Percentiles rank a stretch among this genome's conserved stretches.
phyloP scores from a whole-genome alignment of 139 green algal species.

The Asterochloris sp. region DNA sequence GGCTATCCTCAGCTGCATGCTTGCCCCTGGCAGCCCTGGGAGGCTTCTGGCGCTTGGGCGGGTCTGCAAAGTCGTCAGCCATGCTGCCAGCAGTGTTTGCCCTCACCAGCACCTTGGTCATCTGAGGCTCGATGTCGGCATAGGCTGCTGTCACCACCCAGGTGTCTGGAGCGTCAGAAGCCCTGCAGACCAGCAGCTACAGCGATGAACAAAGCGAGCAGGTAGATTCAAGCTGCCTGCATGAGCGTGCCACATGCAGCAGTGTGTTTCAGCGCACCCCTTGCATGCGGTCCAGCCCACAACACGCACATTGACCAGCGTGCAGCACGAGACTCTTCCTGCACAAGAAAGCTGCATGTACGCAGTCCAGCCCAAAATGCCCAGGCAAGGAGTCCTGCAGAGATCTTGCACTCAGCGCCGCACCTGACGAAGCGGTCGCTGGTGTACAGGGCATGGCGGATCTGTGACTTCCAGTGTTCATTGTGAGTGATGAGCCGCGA shows the following conservation, averaged over 20 bases:
- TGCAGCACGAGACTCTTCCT: neutral
- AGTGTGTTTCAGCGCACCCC: neutral
- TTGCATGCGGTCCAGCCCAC: neutral
- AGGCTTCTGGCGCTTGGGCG: neutral
- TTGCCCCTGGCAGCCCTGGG: constrained; percentile 2
- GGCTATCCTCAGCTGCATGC: neutral
- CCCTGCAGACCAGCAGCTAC: constrained; percentile 11
- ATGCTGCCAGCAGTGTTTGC: constrained; percentile 3
- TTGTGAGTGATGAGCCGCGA: constrained; percentile 62
- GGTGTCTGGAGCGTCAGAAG: constrained; percentile 7
- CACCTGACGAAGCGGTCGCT: constrained; percentile 47
- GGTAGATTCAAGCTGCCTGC: no score
- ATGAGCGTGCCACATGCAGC: neutral
- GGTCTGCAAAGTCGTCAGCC: constrained; percentile 8
- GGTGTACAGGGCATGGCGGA: constrained; percentile 62
- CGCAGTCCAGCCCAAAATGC: neutral
- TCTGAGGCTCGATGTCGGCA: neutral
- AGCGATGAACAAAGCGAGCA: neutral
- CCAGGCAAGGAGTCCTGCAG: no score
- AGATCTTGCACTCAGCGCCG: neutral
- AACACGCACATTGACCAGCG: neutral
- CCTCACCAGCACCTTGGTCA: constrained; percentile 29
- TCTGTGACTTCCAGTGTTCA: constrained; percentile 67
- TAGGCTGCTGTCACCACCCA: constrained; percentile 23
- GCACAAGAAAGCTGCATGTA: neutral